Evolutionary conservation across 2,329 filamentous ascomycete species (phyloP), one percentile per base, ranked within the genome.

Genomic region (Xylaria sp.): DNA sequence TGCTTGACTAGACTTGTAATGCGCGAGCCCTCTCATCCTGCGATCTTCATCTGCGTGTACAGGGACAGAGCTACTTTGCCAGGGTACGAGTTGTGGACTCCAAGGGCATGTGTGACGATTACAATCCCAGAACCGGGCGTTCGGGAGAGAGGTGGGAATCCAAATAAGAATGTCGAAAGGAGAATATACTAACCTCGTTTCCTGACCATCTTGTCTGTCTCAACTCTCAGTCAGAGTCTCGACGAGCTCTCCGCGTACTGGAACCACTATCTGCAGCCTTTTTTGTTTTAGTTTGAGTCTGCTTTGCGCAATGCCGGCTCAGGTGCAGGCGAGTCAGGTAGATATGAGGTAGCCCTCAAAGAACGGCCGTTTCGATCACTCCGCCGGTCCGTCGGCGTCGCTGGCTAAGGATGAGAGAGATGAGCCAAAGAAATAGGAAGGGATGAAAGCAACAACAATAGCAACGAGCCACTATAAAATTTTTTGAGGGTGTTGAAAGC

Each of bases 131-230:
- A 60, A 20, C 62, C 60, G 63, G 66, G 56, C 57, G 61, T 57
- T 41, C 56, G 59, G 62, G 28, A 66, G 66, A 37, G 50, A 55
- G 63, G 48, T 31, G 52, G 50, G 60, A 65, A 66, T 57, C 57
- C 57, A 63, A 52, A 63, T 61, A 62, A 72, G 37, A 58, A 58
- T 23, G 25, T 57, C 12, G 52, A n/a, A 37, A 55, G 28, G 15
- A 20, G 20, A 2, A 66, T 73, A 67, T 73, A 86, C 85, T 78
- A 81, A 87, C 85, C 85, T 80, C 85, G 83, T 85, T 84, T 87
- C 76, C 85, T 84, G 76, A 80, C 85, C 85, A 87, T 87, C 73
- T 81, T 85, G 74, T 61, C 69, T 69, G 60, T 65, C 44, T 64
- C 65, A 48, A 61, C 63, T 60, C 41, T 41, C 41, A 28, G 63